phyloP scores from a whole-genome alignment of 257 asterid genomes.

The Plantago elongata region DNA sequence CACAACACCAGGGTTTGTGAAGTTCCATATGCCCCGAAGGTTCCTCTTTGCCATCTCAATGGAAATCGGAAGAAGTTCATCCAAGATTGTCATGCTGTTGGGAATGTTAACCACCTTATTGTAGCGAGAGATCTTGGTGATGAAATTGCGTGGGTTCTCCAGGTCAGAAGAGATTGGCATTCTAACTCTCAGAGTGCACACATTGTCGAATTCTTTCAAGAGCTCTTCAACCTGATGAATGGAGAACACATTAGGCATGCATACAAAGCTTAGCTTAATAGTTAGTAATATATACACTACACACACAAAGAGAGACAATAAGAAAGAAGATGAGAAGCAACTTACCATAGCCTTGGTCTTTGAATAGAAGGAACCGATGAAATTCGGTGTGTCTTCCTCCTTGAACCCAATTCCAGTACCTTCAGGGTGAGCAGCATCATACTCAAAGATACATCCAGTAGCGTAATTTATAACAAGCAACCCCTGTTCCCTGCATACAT shows the following conservation, averaged over 20 bases:
- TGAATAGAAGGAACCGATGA: constrained; percentile 87
- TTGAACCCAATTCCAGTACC: constrained; percentile 87
- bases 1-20: constrained; percentile 89
- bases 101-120: constrained; percentile 92
- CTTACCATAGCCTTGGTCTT: constrained; percentile 98
- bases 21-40: constrained; percentile 89
- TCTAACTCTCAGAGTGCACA: constrained; percentile 90
- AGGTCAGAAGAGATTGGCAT: constrained; percentile 96
- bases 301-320: neutral
- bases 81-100: constrained; percentile 97
- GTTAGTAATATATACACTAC: too few species aligned
- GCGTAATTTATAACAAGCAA: constrained; percentile 75
- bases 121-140: constrained; percentile 78
- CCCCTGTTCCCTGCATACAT: constrained; percentile 75
- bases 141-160: constrained; percentile 88
- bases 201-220: constrained; percentile 78
- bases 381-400: constrained; percentile 93
- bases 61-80: constrained; percentile 91
- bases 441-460: constrained; percentile 95
- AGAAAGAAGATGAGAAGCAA: constrained; percentile 7
- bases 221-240: constrained; percentile 81
- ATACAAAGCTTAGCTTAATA: neutral
- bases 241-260: constrained; percentile 13
- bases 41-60: constrained; percentile 97
- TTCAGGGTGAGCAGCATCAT: constrained; percentile 75